Percentiles rank a stretch among this genome's conserved stretches.
Conservation (phyloP, 371 early-diverging fungal species). For the Mucor velutinosus region DNA sequence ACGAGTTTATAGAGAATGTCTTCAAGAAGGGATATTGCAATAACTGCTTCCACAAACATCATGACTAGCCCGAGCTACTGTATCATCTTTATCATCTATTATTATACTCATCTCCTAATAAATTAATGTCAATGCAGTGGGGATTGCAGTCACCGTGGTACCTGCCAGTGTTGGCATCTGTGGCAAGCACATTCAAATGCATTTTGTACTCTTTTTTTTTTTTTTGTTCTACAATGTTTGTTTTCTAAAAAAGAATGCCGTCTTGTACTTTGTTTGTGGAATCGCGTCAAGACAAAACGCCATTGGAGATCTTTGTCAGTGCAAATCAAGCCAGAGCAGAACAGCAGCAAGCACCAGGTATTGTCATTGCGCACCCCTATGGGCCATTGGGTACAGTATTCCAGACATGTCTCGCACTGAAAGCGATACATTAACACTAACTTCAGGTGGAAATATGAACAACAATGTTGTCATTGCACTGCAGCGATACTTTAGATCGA, state of each 20-base stretch:
- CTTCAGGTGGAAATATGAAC: constrained; percentile 38
- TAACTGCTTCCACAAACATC: constrained; percentile 70
- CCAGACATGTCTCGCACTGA: not conserved
- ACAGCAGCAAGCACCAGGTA: constrained; percentile 21
- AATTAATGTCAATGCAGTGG: no score
- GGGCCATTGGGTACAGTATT: constrained; percentile 45
- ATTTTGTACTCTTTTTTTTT: not conserved
- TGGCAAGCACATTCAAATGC: not conserved
- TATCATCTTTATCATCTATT: no score
- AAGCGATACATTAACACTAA: not conserved
- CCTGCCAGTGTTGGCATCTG: no score
- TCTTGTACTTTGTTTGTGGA: constrained; percentile 26
- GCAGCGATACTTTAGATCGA: constrained; percentile 27
- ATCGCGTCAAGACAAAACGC: constrained; percentile 24
- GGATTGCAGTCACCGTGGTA: no score
- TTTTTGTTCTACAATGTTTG: not conserved
- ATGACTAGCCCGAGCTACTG: not conserved
- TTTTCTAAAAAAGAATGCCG: constrained; percentile 34
- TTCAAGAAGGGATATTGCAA: constrained; percentile 69
- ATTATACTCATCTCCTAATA: no score
- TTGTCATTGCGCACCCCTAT: constrained; percentile 51
- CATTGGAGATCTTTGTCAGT: constrained; percentile 21
- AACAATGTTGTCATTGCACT: constrained; percentile 50
- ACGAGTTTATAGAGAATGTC: constrained; percentile 66
- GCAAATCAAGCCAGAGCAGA: not conserved